Evolutionary conservation across 306 rosid genomes (phyloP), one percentile per base, ranked within the genome.

Genomic region (Quercus rubra): DNA sequence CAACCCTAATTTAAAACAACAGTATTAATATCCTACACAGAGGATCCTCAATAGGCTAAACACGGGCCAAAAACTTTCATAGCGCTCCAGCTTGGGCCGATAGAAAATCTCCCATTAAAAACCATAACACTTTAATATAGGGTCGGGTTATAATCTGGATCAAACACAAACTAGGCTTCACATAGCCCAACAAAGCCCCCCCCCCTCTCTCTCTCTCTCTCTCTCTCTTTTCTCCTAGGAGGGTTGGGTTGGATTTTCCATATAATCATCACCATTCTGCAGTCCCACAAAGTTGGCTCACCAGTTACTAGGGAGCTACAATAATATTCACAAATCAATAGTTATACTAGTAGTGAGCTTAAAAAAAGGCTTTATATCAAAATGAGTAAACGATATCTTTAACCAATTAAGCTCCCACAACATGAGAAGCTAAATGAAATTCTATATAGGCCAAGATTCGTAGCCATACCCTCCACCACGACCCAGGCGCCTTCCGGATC

Each of bases 391-490:
- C 56, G 68, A 77, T 43, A 77, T 55, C 77, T 79, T 52, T 27
- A 61, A 14, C 43, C 74, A 75, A 79, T 74, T 62, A 15, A 83
- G 7, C 23, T 30, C 76, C 69, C 49, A 61, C 43, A 52, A 20
- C 49, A 72, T 55, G 64, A 75, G 70, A 78, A 57, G 46, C 33
- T 56, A 75, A n/a, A 54, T 77, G 70, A 54, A 41, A 49, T 28
- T 67, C 41, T 11, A 56, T 73, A 74, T 3, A 78, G 80, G 83
- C 58, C 70, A 79, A 64, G 61, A 71, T 74, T 70, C 28, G 56
- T 33, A 77, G 81, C 7, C 79, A 79, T 90, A 95, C 99, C 99
- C 99, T 87, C 99, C 99, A 30, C 99, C 99, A 74, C 99, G 98
- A 64, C 99, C 99, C 83, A 95, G 78, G 55, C 98, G 99, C 85